These are phyloP conservation scores for Neoascochyta sp. DNA, from an alignment of 2,329 filamentous ascomycete genomes.

Conservation along the genomic window DNA sequence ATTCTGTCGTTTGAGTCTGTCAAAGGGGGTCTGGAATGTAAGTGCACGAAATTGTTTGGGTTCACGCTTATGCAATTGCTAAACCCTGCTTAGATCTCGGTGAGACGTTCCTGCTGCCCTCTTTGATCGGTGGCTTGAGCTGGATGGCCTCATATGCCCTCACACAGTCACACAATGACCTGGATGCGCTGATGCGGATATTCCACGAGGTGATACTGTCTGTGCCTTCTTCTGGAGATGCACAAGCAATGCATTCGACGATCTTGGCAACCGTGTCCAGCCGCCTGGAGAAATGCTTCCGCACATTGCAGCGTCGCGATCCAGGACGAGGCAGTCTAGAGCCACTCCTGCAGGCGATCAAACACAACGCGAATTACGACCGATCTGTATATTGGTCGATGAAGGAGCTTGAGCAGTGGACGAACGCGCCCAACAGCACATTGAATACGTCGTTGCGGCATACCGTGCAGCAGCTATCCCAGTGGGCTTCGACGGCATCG, in stretches of 20 bases:
- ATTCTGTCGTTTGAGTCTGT: conserved; percentile 65
- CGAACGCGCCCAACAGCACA: conserved; percentile 53
- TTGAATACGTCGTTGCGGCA: conserved; percentile 57
- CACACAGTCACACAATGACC: conserved; percentile 59
- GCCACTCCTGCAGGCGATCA: conserved; percentile 63
- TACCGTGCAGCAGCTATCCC: conserved; percentile 59
- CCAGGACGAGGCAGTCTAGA: conserved; percentile 67
- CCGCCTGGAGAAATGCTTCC: conserved; percentile 63
- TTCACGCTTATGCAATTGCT: not conserved
- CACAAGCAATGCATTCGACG: conserved; percentile 65
- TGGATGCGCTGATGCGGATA: conserved; percentile 66
- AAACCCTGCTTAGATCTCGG: conserved; percentile 74
- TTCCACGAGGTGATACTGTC: conserved; percentile 70
- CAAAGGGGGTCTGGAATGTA: conserved; percentile 72
- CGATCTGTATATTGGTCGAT: conserved; percentile 61
- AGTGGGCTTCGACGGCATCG: conserved; percentile 59
- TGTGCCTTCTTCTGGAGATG: conserved; percentile 67
- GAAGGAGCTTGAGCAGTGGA: conserved; percentile 67
- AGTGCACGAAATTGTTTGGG: conserved; percentile 37
- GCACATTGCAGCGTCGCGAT: conserved; percentile 62
- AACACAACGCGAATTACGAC: conserved; percentile 55
- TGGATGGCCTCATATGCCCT: conserved; percentile 70
- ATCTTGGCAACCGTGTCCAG: conserved; percentile 70
- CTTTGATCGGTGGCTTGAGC: conserved; percentile 67
- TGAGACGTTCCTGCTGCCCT: conserved; percentile 76